phyloP scores from a whole-genome alignment of 257 asterid genomes.

The Solanum virginianum region DNA sequence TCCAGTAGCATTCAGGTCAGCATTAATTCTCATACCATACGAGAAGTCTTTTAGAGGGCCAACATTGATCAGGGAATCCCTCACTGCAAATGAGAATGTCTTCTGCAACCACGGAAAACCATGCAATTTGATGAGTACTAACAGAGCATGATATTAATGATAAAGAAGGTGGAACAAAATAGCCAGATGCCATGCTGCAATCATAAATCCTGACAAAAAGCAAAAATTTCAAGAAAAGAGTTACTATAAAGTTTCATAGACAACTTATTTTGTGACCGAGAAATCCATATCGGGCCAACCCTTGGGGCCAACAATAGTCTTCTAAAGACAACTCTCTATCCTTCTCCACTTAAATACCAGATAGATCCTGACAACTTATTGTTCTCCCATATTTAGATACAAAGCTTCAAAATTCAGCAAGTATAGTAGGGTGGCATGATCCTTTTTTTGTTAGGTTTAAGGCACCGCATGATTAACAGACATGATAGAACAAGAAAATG shows the following conservation, averaged over 20 bases:
- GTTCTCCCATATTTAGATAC: not conserved
- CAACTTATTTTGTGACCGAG: not conserved
- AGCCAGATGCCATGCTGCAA: not conserved
- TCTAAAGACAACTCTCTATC: not conserved
- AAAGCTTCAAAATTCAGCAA: not conserved
- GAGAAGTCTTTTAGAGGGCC: conserved; percentile 92
- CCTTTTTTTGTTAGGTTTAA: not conserved
- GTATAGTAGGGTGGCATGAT: not conserved
- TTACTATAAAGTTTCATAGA: not conserved
- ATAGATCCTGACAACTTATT: not conserved
- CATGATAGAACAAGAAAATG: not conserved
- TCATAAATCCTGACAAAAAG: not conserved
- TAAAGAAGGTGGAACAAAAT: not conserved
- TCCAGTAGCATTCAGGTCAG: conserved; percentile 80
- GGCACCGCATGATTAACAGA: not conserved
- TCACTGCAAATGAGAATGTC: conserved; percentile 76
- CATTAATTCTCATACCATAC: conserved; percentile 76
- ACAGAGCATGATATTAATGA: not conserved
- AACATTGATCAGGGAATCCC: conserved; percentile 85
- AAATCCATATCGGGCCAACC: not conserved
- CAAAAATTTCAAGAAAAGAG: not conserved
- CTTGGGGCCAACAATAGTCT: not conserved
- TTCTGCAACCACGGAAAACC: conserved; percentile 45
- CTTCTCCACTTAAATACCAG: not conserved
- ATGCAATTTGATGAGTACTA: conserved; percentile 10